Base-by-base conservation (phyloP, 352 stramenopile genomes). In the Phytophthora ohioensis region DNA sequence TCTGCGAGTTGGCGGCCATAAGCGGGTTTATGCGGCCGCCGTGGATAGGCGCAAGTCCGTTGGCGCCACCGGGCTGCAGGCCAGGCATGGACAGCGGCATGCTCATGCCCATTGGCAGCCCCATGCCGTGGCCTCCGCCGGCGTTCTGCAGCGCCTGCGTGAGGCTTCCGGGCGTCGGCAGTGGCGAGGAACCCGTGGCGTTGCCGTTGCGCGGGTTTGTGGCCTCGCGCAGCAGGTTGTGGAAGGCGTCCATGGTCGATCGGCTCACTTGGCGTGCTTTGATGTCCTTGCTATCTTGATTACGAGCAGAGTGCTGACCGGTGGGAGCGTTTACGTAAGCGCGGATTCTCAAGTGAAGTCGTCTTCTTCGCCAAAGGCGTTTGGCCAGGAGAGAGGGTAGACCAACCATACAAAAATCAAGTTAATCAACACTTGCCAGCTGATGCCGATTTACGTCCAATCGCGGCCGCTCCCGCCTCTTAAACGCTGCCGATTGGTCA, bases 151-250 rank as follows among this genome's bases (percentile, higher is more conserved):
- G 58, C 27, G 71, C 64, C 57, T 79, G 75, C 8, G 78, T 78
- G 13, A 87, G 70, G 13, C 74, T 84, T 1, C 61, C 67, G 1
- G 71, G 60, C 0, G 77, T 74, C 0, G 75, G 65, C 38, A 74
- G 21, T 3, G 73, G 57, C 3, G 73, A 78, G 9, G 68, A 71
- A 7, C 64, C 52, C 3, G 68, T 41, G 9, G 42, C 32, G 60
- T 48, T 57, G 34, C 32, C 68, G 58, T 79, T 84, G 70, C 84
- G 86, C 49, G 86, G 74, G 71, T 81, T 86, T 11, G 80, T 76
- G 10, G 85, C 82, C 60, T 93, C 84, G 35, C 84, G 84, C 47
- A 93, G 74, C 34, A 93, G 67, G 68, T 93, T 93, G 63, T 93
- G 83, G 71, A 93, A 92, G 46, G 79, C 79, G 69, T 93, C 84